Percentiles rank a stretch among this genome's conserved stretches.
These are phyloP conservation scores for Agaricus sinodeliciosus DNA, from an alignment of 768 basidiomycete genomes.

Conservation along the genomic window DNA sequence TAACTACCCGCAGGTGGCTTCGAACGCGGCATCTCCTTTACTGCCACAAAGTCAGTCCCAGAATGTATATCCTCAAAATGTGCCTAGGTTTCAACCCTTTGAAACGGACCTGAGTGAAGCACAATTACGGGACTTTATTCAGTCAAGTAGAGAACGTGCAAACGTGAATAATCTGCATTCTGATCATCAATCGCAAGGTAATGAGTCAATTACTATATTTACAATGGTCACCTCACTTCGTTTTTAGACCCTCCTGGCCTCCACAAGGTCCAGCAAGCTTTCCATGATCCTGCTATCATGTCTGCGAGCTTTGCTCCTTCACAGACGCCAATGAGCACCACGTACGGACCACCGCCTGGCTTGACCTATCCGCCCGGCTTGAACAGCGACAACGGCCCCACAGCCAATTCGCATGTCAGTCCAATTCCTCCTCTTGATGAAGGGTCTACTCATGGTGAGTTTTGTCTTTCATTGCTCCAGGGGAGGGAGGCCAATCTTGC, in stretches of 20 bases:
- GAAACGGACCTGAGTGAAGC: constrained; percentile 60
- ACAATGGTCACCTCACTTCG: background rate
- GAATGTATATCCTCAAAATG: constrained; percentile 27
- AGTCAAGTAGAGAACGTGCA: constrained; percentile 56
- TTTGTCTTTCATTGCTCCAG: constrained; percentile 40
- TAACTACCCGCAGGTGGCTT: constrained; percentile 31
- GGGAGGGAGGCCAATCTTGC: constrained; percentile 88
- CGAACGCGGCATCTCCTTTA: constrained; percentile 35
- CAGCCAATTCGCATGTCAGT: constrained; percentile 16
- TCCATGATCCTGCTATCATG: constrained; percentile 78
- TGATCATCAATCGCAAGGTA: background rate
- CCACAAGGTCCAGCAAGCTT: constrained; percentile 34
- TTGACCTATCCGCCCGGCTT: constrained; percentile 38
- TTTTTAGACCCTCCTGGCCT: constrained; percentile 3
- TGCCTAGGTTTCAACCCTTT: constrained; percentile 49
- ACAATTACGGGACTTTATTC: constrained; percentile 71
- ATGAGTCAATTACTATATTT: background rate
- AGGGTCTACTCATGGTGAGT: constrained; percentile 60
- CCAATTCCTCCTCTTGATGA: constrained; percentile 18
- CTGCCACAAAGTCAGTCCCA: constrained; percentile 40
- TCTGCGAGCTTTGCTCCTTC: constrained; percentile 55
- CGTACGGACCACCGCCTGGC: constrained; percentile 65
- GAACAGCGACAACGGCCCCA: constrained; percentile 16
- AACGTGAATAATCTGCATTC: constrained; percentile 15
- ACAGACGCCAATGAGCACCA: constrained; percentile 24